phyloP scores from a whole-genome alignment of 345 rosid species.

The Jatropha curcas region DNA sequence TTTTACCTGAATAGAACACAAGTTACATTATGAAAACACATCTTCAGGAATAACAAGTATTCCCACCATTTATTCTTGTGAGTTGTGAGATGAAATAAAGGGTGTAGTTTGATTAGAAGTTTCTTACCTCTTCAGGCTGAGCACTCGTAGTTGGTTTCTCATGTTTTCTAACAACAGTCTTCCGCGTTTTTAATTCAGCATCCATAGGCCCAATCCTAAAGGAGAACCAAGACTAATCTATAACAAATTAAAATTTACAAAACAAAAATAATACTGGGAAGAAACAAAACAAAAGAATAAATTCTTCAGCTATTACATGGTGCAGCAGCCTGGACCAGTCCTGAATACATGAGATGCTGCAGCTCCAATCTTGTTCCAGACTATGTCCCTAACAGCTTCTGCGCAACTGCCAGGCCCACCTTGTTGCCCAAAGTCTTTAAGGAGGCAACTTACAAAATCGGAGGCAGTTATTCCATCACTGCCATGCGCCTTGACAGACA shows the following conservation, averaged over 20 bases:
- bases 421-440: slow-evolving; percentile 23
- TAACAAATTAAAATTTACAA: neutral
- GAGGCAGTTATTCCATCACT: slow-evolving; percentile 34
- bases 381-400: slow-evolving; percentile 14
- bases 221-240: neutral
- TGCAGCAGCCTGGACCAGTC: slow-evolving; percentile 32
- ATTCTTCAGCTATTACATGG: slow-evolving; percentile 36
- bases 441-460: slow-evolving; percentile 33
- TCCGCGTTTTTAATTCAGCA: slow-evolving; percentile 25
- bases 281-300: neutral
- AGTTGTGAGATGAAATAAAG: neutral
- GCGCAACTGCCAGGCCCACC: slow-evolving; percentile 19
- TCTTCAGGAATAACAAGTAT: neutral
- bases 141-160: slow-evolving; percentile 7
- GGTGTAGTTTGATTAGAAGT: neutral
- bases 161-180: slow-evolving; percentile 12
- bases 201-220: slow-evolving; percentile 48
- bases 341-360: slow-evolving; percentile 24
- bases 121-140: slow-evolving; percentile 35
- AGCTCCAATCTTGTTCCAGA: slow-evolving; percentile 42
- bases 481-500: slow-evolving; percentile 31
- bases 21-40: too few species aligned
- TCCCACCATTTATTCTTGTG: neutral
- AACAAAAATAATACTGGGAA: neutral
- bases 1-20: neutral